These are phyloP conservation scores for Oropetium thomaeum DNA, from an alignment of 176 grass and related monocot genomes.

Conservation along the genomic window DNA sequence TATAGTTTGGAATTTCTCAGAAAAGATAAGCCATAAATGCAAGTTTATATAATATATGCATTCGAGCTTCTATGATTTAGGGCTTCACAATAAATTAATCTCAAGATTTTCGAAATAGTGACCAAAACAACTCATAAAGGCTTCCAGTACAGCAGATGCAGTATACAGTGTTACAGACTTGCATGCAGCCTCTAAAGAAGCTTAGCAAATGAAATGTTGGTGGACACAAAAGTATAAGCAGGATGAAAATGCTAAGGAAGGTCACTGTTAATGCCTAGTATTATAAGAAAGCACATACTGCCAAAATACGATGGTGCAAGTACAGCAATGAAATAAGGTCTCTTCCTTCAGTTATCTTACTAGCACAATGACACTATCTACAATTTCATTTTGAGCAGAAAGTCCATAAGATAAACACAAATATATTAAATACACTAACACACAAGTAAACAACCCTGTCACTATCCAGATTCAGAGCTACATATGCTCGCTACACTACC, in stretches of 20 bases:
- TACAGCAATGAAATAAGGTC: neutral
- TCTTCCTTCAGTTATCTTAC: neutral
- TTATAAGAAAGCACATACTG: conserved; percentile 1
- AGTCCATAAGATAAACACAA: neutral
- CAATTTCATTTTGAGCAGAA: neutral
- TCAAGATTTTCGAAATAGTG: neutral
- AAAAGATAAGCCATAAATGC: neutral
- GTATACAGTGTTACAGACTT: neutral
- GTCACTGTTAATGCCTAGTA: neutral
- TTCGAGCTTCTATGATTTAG: neutral
- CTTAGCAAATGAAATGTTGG: neutral
- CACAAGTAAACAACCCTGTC: conserved; percentile 4
- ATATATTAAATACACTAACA: neutral
- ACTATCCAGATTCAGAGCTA: neutral
- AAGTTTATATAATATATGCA: neutral
- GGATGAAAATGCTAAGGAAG: neutral
- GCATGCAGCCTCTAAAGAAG: neutral
- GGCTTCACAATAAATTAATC: neutral
- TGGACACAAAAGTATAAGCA: neutral
- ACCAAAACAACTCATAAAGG: neutral
- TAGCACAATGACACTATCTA: neutral
- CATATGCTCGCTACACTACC: neutral
- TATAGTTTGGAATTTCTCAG: neutral
- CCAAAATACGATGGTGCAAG: neutral
- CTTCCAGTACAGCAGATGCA: neutral